Conservation (phyloP, 345 rosid genomes). For the Geranium brycei region DNA sequence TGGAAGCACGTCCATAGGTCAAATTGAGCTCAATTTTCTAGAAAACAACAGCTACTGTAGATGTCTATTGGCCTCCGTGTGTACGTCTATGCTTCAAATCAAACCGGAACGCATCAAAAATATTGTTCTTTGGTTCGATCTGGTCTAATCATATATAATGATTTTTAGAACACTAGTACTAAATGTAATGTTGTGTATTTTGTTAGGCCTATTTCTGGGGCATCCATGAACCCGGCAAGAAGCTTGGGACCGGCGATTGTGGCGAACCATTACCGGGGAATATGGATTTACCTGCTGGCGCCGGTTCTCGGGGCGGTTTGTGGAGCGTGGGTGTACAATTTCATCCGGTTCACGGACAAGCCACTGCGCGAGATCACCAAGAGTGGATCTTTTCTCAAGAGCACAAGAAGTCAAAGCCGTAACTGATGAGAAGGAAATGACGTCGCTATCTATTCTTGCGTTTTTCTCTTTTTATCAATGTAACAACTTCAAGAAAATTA, state of each 20-base stretch:
- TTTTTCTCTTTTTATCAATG: not conserved
- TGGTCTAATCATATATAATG: too few species aligned
- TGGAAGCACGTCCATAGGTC: not conserved
- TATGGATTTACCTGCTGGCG: constrained; percentile 38
- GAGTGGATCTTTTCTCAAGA: not conserved
- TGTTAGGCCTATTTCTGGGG: constrained; percentile 48
- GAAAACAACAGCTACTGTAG: too few species aligned
- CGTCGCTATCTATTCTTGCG: not conserved
- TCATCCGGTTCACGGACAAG: constrained; percentile 34
- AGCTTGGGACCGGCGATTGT: constrained; percentile 45
- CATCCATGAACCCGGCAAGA: constrained; percentile 71
- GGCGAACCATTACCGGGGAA: constrained; percentile 20
- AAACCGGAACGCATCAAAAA: too few species aligned
- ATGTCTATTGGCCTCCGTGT: too few species aligned
- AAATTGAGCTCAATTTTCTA: not conserved
- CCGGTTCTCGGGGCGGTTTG: constrained; percentile 31
- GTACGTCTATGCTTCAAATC: too few species aligned
- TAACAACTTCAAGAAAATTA: too few species aligned
- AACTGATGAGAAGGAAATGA: not conserved
- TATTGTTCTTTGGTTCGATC: too few species aligned
- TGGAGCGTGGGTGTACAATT: constrained; percentile 40
- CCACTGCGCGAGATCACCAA: constrained; percentile 19
- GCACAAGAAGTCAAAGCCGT: not conserved
- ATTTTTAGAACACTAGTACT: too few species aligned
- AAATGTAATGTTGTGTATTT: not conserved